These are phyloP conservation scores for Bipolaris cookei DNA, from an alignment of 2,329 filamentous ascomycete species.

Conservation along the genomic window DNA sequence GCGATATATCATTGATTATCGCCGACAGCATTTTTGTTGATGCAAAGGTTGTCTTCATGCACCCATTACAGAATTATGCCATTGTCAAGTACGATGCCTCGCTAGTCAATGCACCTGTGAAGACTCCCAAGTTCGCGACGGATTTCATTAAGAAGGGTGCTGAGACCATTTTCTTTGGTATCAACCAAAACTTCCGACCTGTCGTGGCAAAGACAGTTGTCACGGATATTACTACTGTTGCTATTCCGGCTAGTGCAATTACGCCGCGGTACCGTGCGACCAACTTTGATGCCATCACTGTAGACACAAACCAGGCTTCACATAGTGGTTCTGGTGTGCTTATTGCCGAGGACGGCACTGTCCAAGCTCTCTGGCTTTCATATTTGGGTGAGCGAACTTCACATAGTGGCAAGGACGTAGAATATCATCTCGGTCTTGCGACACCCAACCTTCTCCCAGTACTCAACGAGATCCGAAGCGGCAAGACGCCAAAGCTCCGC, in stretches of 20 bases:
- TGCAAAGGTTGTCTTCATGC: slow-evolving; percentile 92
- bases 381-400: slow-evolving; percentile 89
- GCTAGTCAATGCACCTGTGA: slow-evolving; percentile 90
- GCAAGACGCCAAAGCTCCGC: slow-evolving; percentile 77
- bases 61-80: slow-evolving; percentile 95
- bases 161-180: slow-evolving; percentile 95
- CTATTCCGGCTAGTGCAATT: slow-evolving; percentile 90
- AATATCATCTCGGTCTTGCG: slow-evolving; percentile 92
- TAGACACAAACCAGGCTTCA: slow-evolving; percentile 88
- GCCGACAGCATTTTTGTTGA: slow-evolving; percentile 95
- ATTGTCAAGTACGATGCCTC: slow-evolving; percentile 93
- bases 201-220: slow-evolving; percentile 94
- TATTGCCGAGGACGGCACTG: slow-evolving; percentile 85
- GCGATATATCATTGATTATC: slow-evolving; percentile 94
- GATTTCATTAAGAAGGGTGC: slow-evolving; percentile 89
- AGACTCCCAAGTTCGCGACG: slow-evolving; percentile 82
- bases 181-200: slow-evolving; percentile 92
- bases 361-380: slow-evolving; percentile 95
- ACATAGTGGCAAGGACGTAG: slow-evolving; percentile 83
- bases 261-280: slow-evolving; percentile 93
- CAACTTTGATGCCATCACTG: slow-evolving; percentile 95
- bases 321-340: slow-evolving; percentile 95
- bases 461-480: slow-evolving; percentile 82
- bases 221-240: slow-evolving; percentile 95
- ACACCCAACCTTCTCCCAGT: slow-evolving; percentile 89